Conservation (phyloP, 148 eudicot genomes). For the Heliamphora exappendiculata region DNA sequence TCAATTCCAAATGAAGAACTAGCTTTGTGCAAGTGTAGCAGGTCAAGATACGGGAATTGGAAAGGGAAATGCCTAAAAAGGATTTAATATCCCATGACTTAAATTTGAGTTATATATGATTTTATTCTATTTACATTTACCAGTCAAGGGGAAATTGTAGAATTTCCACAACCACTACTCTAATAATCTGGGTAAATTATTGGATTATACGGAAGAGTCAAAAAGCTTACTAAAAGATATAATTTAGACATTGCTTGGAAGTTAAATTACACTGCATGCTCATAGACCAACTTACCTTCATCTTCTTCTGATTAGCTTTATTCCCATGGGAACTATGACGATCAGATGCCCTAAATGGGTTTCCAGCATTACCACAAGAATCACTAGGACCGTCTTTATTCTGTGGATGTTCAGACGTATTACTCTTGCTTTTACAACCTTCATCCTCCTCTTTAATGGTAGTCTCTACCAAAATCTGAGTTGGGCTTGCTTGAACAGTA, state of each 20-base stretch:
- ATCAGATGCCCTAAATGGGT: slow-evolving; percentile 24
- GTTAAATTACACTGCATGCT: background rate
- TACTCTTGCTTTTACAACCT: slow-evolving; percentile 21
- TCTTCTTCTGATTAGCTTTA: slow-evolving; percentile 46
- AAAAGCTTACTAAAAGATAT: background rate
- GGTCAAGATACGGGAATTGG: background rate
- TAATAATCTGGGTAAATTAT: background rate
- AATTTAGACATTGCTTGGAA: background rate
- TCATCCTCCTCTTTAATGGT: slow-evolving; percentile 37
- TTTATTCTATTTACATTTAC: background rate
- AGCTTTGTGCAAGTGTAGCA: background rate
- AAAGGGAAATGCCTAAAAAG: background rate
- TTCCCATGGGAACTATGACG: slow-evolving; percentile 22
- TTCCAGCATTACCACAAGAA: slow-evolving; percentile 16
- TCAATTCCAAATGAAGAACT: background rate
- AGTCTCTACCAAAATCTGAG: slow-evolving; percentile 18
- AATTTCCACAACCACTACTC: background rate
- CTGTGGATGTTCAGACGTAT: slow-evolving; percentile 5
- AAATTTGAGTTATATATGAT: background rate
- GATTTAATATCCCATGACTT: background rate
- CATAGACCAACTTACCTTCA: slow-evolving; percentile 39
- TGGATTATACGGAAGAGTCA: background rate
- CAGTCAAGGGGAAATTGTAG: background rate
- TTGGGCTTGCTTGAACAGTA: slow-evolving; percentile 24
- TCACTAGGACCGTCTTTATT: slow-evolving; percentile 19